Base-by-base conservation (phyloP, 768 basidiomycete genomes). In the Rhodotorula taiwanensis region DNA sequence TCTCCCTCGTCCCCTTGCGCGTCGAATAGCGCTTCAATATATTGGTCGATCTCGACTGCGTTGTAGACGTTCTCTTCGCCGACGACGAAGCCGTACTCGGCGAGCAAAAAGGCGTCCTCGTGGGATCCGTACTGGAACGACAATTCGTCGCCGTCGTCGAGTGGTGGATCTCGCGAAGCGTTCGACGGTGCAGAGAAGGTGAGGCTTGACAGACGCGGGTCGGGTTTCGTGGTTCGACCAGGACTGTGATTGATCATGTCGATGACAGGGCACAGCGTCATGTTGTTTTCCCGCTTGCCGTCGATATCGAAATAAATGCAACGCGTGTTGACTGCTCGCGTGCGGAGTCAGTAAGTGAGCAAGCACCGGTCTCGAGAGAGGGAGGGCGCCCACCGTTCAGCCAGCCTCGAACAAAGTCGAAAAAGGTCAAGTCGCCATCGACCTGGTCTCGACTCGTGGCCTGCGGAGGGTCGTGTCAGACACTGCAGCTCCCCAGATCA, bases 301-400 rank as follows among this genome's bases (percentile, higher is more conserved):
- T 33, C 76, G 71, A 67, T 78, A 81, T 81, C 84, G 73, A 84
- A 82, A 75, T 83, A 91, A 27, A 97, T 83, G 74, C 87, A 91
- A 52, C 94, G 84, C 9, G 93, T 97, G 75, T 98, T 98, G 60
- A 95, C 90, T 91, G 70, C 15, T n/a, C n/a, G 23, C 21, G 47
- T 30, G 21, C 41, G 55, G 30, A 15, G 30, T 18, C 3, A 21
- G n/a, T 9, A 20, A 20, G 61, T 11, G 53, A 27, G 66, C 48
- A 69, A 44, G 51, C 55, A 53, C 30, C 67, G 52, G 41, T 62
- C 57, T 61, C 23, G 34, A 21, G 23, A 25, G 25, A n/a, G n/a
- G n/a, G n/a, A n/a, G n/a, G n/a, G n/a, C n/a, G n/a, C n/a, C 73
- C 79, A 88, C 92, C 89, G 72, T 85, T 93, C 15, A 97, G 80